These are phyloP conservation scores for Conticribra weissflogii DNA, from an alignment of 108 stramenopile species.

Conservation along the genomic window DNA sequence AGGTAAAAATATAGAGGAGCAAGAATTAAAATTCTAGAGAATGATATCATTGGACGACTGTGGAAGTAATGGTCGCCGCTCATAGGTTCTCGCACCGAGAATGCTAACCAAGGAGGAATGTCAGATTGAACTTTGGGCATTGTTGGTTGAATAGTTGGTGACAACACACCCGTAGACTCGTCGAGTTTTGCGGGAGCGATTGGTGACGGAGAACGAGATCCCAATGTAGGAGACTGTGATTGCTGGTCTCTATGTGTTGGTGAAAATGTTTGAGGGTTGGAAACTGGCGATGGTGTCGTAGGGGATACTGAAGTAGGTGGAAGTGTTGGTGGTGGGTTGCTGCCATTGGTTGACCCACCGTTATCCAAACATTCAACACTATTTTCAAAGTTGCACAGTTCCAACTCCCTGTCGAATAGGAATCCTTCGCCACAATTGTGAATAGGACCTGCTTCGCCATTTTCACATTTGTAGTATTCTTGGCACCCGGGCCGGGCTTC, in stretches of 20 bases:
- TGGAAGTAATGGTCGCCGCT: too few relatives aligned
- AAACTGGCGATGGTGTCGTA: not conserved
- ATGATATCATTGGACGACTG: too few relatives aligned
- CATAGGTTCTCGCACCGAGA: too few relatives aligned
- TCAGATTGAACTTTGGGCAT: not conserved
- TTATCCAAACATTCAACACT: conserved; percentile 3
- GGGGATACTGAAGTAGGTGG: conserved; percentile 9
- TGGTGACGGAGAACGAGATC: not conserved
- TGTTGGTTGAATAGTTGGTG: not conserved
- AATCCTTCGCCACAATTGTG: conserved; percentile 16
- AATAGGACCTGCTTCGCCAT: not conserved
- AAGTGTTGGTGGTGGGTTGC: not conserved
- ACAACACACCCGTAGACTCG: not conserved
- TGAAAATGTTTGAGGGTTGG: too few relatives aligned
- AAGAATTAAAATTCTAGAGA: too few relatives aligned
- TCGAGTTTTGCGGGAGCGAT: not conserved
- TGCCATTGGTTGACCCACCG: not conserved
- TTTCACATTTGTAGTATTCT: not conserved
- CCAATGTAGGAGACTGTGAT: conserved; percentile 7
- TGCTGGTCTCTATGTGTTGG: too few relatives aligned
- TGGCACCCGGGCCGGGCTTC: conserved; percentile 5
- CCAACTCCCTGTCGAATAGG: not conserved
- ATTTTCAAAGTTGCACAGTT: conserved; percentile 25
- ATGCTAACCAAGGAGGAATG: not conserved
- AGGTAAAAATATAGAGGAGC: too few relatives aligned